These are phyloP conservation scores for Akanthomyces dipterigenus DNA, from an alignment of 2,329 filamentous ascomycete species.

Conservation along the genomic window DNA sequence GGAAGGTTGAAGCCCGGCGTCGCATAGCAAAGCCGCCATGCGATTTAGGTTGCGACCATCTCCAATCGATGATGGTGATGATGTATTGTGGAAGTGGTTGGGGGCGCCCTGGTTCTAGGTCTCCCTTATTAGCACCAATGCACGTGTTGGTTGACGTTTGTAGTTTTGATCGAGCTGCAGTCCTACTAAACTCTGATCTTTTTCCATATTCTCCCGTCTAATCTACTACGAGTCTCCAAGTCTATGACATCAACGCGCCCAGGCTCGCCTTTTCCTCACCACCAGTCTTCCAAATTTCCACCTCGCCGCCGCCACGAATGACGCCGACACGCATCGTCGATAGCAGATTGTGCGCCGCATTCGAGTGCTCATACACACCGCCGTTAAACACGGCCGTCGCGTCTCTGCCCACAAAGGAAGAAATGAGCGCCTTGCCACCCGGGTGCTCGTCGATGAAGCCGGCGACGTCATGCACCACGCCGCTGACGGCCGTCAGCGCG, in stretches of 20 bases:
- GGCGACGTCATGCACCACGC: constrained; percentile 72
- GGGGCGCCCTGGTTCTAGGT: too few species aligned
- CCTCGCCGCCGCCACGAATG: constrained; percentile 70
- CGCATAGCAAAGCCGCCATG: background rate
- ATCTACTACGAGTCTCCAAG: background rate
- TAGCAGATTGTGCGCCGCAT: constrained; percentile 73
- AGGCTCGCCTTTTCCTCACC: background rate
- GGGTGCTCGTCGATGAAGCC: constrained; percentile 75
- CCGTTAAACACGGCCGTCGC: constrained; percentile 79
- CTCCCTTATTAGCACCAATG: too few species aligned
- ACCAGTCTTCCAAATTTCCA: constrained; percentile 69
- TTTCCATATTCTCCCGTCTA: background rate
- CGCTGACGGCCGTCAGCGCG: constrained; percentile 62
- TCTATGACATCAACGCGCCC: background rate
- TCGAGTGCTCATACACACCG: constrained; percentile 74
- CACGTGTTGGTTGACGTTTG: too few species aligned
- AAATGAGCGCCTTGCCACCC: constrained; percentile 72
- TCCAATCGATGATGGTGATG: too few species aligned
- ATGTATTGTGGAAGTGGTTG: too few species aligned
- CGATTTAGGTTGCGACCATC: background rate
- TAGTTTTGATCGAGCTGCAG: background rate
- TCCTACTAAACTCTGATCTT: background rate
- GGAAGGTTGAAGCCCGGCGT: background rate
- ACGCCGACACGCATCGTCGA: constrained; percentile 76
- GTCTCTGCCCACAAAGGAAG: constrained; percentile 67